Percentiles rank a stretch among this genome's conserved stretches.
Conservation (phyloP, 495 filamentous ascomycete genomes). For the Jackrogersella minutella region DNA sequence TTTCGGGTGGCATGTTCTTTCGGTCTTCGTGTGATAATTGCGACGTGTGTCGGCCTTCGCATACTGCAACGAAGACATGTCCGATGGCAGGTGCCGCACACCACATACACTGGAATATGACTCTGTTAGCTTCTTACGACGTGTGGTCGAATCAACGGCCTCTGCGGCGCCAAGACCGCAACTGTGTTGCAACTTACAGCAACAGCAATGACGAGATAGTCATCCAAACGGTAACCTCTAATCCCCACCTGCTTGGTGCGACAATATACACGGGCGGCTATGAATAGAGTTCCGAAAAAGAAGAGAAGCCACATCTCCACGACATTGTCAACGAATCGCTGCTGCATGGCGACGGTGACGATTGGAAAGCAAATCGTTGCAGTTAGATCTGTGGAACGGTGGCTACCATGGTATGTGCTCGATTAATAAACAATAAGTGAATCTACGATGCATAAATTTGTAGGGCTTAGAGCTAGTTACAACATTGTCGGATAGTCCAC, state of each 20-base stretch:
- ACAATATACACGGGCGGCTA: constrained; percentile 13
- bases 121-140: no score
- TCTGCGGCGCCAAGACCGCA: background rate
- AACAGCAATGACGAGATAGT: constrained; percentile 15
- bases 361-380: background rate
- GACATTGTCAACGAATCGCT: constrained; percentile 3
- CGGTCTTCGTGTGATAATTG: constrained; percentile 11
- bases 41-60: constrained; percentile 23
- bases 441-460: background rate
- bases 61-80: constrained; percentile 19
- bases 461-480: background rate
- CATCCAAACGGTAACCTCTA: constrained; percentile 15
- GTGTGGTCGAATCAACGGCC: no score
- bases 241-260: constrained; percentile 8
- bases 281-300: constrained; percentile 1
- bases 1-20: constrained; percentile 16
- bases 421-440: constrained; percentile 1
- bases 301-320: constrained; percentile 24
- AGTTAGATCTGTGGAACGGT: background rate
- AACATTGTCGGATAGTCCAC: background rate
- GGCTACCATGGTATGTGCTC: constrained; percentile 8
- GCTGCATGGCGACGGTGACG: constrained; percentile 6
- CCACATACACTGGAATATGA: constrained; percentile 15
- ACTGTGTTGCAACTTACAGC: constrained; percentile 1
- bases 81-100: constrained; percentile 18